Evolutionary conservation across 305 asterid genomes (phyloP), one percentile per base, ranked within the genome.

Genomic region (Ilex paraguariensis): DNA sequence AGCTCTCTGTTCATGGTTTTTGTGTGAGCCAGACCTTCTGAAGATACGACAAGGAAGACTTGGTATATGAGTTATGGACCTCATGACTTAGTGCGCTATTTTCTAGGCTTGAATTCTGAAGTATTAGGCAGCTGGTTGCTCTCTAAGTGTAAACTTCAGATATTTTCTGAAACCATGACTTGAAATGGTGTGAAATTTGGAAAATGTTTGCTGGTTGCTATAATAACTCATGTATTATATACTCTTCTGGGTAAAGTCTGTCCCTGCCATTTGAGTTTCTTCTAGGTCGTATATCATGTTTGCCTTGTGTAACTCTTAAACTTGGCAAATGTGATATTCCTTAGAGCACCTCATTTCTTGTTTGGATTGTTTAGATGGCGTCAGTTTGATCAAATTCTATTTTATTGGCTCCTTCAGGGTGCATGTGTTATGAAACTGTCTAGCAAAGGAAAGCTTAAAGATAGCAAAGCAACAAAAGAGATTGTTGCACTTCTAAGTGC

Each of bases 401-500:
- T 65, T 17, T 30, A 58, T 16, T 72, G 70, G 21, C 69, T 80
- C 69, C 68, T 86, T 74, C 87, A 93, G 99, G 99, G 97, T 60
- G 94, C 95, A 57, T 87, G 97, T 64, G 88, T 86, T 36, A 80
- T 72, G 66, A 87, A 84, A 73, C 92, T 93, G 59, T 84, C 96
- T 30, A 92, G 89, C 64, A 84, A 79, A 75, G 96, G 88, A 77
- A 87, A 84, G 84, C 84, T 90, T 59, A 85, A 81, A 62, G 97
- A 93, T 73, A 79, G 73, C 77, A 84, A 86, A 78, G 95, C 95
- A 64, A 87, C 93, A 61, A 90, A 87, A 79, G 94, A 83, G 82
- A 83, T 93, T 64, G 93, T 93, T 74, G 88, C 95, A 57, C 92
- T 93, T 74, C 83, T 90, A 66, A 93, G 96, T 79, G 96, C 99